phyloP scores from a whole-genome alignment of 1,139 yeast species.

The Pichia sp. region DNA sequence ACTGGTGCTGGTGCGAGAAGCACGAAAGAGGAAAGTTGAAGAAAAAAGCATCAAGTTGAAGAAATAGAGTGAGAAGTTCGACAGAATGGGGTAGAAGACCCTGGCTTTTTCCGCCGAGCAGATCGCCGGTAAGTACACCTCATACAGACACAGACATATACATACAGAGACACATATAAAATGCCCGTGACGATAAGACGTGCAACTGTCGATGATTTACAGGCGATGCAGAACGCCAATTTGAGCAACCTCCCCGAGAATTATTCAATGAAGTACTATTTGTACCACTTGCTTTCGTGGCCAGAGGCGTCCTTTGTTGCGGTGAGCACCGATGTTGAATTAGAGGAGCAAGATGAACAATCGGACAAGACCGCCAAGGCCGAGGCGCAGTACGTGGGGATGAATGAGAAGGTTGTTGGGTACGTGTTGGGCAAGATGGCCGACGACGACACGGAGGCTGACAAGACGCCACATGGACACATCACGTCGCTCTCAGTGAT shows the following conservation, averaged over 20 bases:
- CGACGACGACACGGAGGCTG: slow-evolving; percentile 63
- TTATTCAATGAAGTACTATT: slow-evolving; percentile 84
- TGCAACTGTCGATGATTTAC: slow-evolving; percentile 82
- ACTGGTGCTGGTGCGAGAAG: not conserved
- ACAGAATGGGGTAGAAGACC: not conserved
- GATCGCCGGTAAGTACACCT: not conserved
- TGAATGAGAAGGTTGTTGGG: slow-evolving; percentile 82
- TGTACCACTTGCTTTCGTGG: slow-evolving; percentile 94
- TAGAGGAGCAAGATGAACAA: slow-evolving; percentile 34
- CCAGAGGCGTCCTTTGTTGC: slow-evolving; percentile 98
- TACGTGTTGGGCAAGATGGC: slow-evolving; percentile 96
- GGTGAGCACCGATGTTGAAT: slow-evolving; percentile 53
- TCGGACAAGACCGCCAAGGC: slow-evolving; percentile 42
- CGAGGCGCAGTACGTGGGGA: slow-evolving; percentile 50
- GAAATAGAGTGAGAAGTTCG: not conserved
- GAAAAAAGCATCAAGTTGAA: not conserved
- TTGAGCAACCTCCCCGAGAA: slow-evolving; percentile 92
- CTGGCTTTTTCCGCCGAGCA: not conserved
- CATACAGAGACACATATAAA: not conserved
- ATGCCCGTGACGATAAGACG: slow-evolving; percentile 88
- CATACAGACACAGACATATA: not conserved
- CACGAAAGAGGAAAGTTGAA: not conserved
- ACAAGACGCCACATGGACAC: slow-evolving; percentile 83
- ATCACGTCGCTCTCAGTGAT: slow-evolving; percentile 89
- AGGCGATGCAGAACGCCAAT: slow-evolving; percentile 96